A percentile compares a stretch with the other conserved stretches of the same genome.
phyloP scores from a whole-genome alignment of 106 monocot genomes.

The Alisma plantagoaquatica region DNA sequence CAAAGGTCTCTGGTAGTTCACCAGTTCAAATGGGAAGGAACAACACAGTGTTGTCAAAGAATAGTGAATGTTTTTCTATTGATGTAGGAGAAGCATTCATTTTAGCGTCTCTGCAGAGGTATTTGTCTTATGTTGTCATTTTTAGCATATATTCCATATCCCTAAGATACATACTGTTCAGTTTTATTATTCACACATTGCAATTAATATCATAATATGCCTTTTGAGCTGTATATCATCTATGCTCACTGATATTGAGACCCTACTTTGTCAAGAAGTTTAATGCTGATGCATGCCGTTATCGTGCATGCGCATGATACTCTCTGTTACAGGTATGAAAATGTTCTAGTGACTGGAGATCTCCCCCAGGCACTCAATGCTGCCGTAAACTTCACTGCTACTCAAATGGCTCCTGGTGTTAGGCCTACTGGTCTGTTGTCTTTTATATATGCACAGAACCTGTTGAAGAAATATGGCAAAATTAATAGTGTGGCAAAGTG shows the following conservation, averaged over 20 bases:
- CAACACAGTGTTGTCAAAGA: slow-evolving; percentile 28
- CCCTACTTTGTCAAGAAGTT: too few species aligned
- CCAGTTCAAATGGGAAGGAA: slow-evolving; percentile 51
- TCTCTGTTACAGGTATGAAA: slow-evolving; percentile 98
- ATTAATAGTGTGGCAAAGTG: slow-evolving; percentile 56
- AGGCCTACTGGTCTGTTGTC: slow-evolving; percentile 27
- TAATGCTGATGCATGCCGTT: too few species aligned
- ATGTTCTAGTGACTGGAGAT: slow-evolving; percentile 62
- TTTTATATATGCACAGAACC: slow-evolving; percentile 57
- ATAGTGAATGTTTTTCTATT: slow-evolving; percentile 41
- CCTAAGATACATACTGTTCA: too few species aligned
- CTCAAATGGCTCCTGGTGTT: slow-evolving; percentile 30
- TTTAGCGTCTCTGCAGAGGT: slow-evolving; percentile 79
- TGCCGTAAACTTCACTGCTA: slow-evolving; percentile 36
- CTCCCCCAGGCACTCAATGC: slow-evolving; percentile 69
- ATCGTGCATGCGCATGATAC: too few species aligned
- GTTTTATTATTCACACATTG: too few species aligned
- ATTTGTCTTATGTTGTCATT: too few species aligned
- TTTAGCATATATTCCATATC: too few species aligned
- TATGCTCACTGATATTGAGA: too few species aligned
- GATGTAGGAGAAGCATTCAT: slow-evolving; percentile 71
- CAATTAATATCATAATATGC: too few species aligned
- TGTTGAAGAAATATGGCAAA: slow-evolving; percentile 72
- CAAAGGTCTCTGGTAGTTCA: slow-evolving; percentile 29
- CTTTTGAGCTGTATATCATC: too few species aligned